phyloP scores from a whole-genome alignment of 1,139 yeast species.

The Tardiomyces digboiensis region DNA sequence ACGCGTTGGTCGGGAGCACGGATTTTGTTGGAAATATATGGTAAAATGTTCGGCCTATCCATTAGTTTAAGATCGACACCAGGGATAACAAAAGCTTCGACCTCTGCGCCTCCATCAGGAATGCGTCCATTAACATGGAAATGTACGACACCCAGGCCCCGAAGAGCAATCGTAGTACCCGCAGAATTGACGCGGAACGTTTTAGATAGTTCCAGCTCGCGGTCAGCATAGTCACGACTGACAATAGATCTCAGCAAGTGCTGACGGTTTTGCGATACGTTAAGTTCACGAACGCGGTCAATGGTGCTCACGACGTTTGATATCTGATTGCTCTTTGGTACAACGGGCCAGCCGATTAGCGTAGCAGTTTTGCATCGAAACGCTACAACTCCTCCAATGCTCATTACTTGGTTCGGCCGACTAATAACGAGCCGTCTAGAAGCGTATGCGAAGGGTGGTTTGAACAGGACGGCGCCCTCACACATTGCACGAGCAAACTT shows the following conservation, averaged over 20 bases:
- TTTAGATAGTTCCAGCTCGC: slow-evolving; percentile 25
- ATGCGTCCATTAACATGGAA: background rate
- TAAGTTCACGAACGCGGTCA: background rate
- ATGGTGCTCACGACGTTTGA: background rate
- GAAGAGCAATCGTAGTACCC: slow-evolving; percentile 54
- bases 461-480: background rate
- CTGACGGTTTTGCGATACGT: slow-evolving; percentile 1
- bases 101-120: background rate
- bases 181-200: slow-evolving; percentile 34
- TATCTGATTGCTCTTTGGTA: slow-evolving; percentile 7
- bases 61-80: background rate
- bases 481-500: background rate
- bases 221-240: slow-evolving; percentile 18
- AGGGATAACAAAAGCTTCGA: background rate
- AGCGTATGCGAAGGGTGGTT: background rate
- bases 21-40: background rate
- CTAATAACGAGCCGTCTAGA: background rate
- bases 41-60: background rate
- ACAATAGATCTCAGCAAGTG: slow-evolving; percentile 5
- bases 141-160: slow-evolving; percentile 61
- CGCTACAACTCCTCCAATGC: slow-evolving; percentile 15
- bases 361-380: slow-evolving; percentile 6
- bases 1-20: background rate
- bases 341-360: slow-evolving; percentile 14
- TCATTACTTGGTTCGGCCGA: slow-evolving; percentile 4